Evolutionary conservation across 805 yeast genomes (phyloP).

Genomic region (Yarrowia sp.): DNA sequence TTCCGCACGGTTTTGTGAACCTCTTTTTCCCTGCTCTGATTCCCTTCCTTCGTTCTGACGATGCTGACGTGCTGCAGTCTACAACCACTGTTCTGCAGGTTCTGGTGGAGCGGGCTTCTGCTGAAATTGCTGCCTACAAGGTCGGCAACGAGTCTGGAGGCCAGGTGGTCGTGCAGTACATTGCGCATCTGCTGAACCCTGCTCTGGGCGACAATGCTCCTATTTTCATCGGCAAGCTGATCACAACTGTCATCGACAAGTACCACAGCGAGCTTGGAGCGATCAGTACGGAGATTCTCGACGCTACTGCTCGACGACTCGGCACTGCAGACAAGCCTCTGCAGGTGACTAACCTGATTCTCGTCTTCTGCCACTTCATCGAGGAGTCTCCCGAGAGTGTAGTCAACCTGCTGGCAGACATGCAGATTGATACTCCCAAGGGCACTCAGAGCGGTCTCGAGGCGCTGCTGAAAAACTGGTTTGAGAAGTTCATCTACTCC

Average conservation of each 20-base stretch:
- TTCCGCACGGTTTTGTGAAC: slow-evolving; percentile 2
- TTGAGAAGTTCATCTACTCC: slow-evolving; percentile 43
- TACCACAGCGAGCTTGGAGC: slow-evolving; percentile 45
- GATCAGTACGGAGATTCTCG: slow-evolving; percentile 54
- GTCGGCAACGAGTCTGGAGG: slow-evolving; percentile 46
- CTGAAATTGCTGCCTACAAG: slow-evolving; percentile 28
- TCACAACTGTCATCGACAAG: slow-evolving; percentile 56
- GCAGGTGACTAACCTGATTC: slow-evolving; percentile 71
- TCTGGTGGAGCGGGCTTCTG: slow-evolving; percentile 37
- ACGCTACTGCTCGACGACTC: slow-evolving; percentile 70
- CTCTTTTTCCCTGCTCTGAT: slow-evolving; percentile 16
- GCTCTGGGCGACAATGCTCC: slow-evolving; percentile 77
- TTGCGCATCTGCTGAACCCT: slow-evolving; percentile 69
- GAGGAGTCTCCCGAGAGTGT: slow-evolving; percentile 60
- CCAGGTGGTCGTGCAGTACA: slow-evolving; percentile 57
- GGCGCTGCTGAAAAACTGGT: slow-evolving; percentile 73
- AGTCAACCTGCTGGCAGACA: slow-evolving; percentile 55
- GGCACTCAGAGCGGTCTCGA: slow-evolving; percentile 39
- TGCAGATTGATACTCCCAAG: slow-evolving; percentile 33
- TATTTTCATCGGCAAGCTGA: slow-evolving; percentile 67
- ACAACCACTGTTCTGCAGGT: slow-evolving; percentile 48
- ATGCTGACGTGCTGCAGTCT: slow-evolving; percentile 46
- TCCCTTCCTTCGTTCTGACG: slow-evolving; percentile 14
- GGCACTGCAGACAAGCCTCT: slow-evolving; percentile 63
- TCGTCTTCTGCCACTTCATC: slow-evolving; percentile 73